These are phyloP conservation scores for Russula sp. DNA, from an alignment of 768 basidiomycete genomes.

Conservation along the genomic window DNA sequence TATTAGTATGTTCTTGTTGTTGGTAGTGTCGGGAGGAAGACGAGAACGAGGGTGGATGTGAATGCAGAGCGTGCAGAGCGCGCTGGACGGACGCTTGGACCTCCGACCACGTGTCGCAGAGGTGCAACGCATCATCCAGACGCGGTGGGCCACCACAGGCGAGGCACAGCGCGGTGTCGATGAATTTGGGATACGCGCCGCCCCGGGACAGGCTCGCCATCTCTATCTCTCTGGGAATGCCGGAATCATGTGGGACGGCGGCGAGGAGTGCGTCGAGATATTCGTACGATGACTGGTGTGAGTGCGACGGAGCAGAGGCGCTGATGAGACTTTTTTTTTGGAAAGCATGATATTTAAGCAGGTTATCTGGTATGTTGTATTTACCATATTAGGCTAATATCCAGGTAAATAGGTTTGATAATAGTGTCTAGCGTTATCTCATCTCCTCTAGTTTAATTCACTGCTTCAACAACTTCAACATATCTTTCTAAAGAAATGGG, in stretches of 20 bases:
- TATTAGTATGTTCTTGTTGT: neutral
- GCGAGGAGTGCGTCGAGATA: constrained; percentile 14
- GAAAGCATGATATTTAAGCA: no score
- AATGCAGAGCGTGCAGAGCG: neutral
- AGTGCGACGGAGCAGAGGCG: neutral
- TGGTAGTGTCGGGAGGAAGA: no score
- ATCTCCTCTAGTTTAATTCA: no score
- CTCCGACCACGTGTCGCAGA: no score
- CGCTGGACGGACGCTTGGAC: constrained; percentile 2
- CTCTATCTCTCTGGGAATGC: neutral
- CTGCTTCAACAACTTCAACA: no score
- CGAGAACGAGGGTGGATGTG: neutral
- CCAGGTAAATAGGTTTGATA: no score
- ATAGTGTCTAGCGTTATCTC: no score
- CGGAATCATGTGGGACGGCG: constrained; percentile 5
- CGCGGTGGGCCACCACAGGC: neutral
- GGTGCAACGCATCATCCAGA: neutral
- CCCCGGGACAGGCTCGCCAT: neutral
- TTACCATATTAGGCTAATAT: no score
- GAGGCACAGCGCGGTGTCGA: constrained; percentile 15
- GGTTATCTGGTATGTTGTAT: no score
- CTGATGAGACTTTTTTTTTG: no score
- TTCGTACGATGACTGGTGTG: neutral
- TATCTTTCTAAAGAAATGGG: no score
- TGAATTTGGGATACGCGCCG: neutral